These are phyloP conservation scores for Carex cristatella DNA, from an alignment of 176 grass and related monocot genomes.

Conservation along the genomic window DNA sequence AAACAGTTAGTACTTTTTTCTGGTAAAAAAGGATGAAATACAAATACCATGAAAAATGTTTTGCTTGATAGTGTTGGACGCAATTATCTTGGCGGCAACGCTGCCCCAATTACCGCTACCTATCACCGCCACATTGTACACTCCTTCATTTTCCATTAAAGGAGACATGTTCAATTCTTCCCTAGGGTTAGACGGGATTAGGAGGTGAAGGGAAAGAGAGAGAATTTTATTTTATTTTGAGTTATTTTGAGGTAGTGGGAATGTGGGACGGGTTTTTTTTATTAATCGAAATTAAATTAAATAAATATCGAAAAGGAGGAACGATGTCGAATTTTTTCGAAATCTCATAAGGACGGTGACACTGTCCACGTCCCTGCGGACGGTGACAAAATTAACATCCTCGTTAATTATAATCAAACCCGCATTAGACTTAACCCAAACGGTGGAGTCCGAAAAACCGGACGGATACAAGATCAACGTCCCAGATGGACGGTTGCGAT, in stretches of 20 bases:
- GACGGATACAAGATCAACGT: no score
- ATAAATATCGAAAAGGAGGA: no score
- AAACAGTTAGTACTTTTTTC: not conserved
- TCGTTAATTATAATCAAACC: no score
- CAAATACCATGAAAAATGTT: constrained; percentile 49
- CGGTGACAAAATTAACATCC: no score
- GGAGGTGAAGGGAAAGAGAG: not conserved
- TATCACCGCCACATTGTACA: constrained; percentile 68
- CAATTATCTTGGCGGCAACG: constrained; percentile 82
- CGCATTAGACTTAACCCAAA: no score
- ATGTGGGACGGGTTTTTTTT: no score
- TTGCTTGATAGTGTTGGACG: constrained; percentile 79
- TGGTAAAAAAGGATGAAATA: not conserved
- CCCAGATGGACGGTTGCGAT: no score
- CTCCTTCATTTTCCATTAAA: constrained; percentile 45
- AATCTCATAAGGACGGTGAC: no score
- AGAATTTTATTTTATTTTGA: not conserved
- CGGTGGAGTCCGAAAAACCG: no score
- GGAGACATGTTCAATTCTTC: constrained; percentile 17
- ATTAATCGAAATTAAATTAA: no score
- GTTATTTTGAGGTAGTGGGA: not conserved
- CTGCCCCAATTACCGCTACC: constrained; percentile 97
- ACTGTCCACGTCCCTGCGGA: no score
- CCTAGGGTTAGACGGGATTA: not conserved
- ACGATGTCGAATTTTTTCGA: no score